Evolutionary conservation across 768 basidiomycete species (phyloP), one percentile per base, ranked within the genome.

Genomic region (Mycena floridula): DNA sequence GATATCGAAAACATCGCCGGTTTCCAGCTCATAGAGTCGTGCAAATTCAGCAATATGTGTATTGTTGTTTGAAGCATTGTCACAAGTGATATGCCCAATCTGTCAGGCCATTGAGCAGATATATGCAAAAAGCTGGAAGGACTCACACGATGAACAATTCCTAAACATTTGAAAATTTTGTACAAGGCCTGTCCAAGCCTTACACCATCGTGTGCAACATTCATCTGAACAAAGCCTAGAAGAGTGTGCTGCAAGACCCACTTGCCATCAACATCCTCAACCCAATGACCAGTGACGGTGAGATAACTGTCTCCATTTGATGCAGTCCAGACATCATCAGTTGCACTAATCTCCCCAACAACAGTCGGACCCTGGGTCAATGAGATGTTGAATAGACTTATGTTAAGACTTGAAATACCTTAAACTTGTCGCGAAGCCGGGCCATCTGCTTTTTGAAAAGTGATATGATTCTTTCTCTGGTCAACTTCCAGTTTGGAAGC

Each of bases 291-390:
- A 1, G 64, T 70, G 7, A 71, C 59, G 1, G 63, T 64, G 45
- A 70, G 67, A 49, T 71, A 72, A 0, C 53, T 54, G 40, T 70
- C 61, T 0, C 40, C 48, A 45, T 70, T 70, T 6, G 39, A 48
- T 0, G 70, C 72, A 38, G 68, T 65, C 69, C 69, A 72, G 1
- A 57, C 63, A 43, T 73, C 63, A 44, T 62, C 65, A 0, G 69
- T 72, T 1, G 67, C 40, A 25, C 48, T 65, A n/a, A 68, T 55
- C 6, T 45, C 15, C 15, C 62, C 57, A 8, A 36, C 43, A 8
- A 58, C 51, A 4, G 21, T 32, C 4, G 40, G 30, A 35, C 54
- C 50, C 55, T 54, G 30, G 22, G n/a, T n/a, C n/a, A n/a, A n/a
- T n/a, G n/a, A n/a, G n/a, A n/a, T n/a, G n/a, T n/a, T n/a, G n/a